These are phyloP conservation scores for Magnusiomyces sp. DNA, from an alignment of 1,139 yeast genomes.

Conservation along the genomic window DNA sequence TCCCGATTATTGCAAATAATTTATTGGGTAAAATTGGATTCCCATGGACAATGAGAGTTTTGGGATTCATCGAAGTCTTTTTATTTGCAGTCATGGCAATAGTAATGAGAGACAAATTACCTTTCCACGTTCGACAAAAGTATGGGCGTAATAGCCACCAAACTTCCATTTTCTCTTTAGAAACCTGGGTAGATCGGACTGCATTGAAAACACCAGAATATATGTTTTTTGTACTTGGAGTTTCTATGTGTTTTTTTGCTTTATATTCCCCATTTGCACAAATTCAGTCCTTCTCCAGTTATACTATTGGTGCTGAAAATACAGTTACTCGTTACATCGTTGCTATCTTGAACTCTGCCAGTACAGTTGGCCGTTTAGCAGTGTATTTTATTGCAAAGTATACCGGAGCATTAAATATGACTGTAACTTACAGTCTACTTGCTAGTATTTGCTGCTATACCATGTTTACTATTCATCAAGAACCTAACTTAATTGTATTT, in stretches of 20 bases:
- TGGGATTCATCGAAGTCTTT: constrained; percentile 22
- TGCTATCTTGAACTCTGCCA: constrained; percentile 7
- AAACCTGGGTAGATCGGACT: constrained; percentile 9
- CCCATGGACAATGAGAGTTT: constrained; percentile 40
- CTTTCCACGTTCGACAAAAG: constrained; percentile 3
- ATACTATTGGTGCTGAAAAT: not conserved
- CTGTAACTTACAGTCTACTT: constrained; percentile 3
- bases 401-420: constrained; percentile 12
- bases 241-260: constrained; percentile 10
- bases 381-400: constrained; percentile 5
- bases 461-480: constrained; percentile 6
- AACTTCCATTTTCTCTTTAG: constrained; percentile 5
- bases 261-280: constrained; percentile 10
- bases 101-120: constrained; percentile 10
- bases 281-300: constrained; percentile 10
- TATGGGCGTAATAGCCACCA: not conserved
- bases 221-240: constrained; percentile 9
- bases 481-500: constrained; percentile 7
- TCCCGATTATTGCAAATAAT: constrained; percentile 35
- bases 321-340: constrained; percentile 8
- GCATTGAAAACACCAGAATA: constrained; percentile 12
- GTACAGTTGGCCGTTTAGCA: constrained; percentile 11
- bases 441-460: constrained; percentile 1
- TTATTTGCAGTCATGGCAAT: constrained; percentile 3
- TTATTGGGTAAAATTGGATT: constrained; percentile 37